Base-by-base conservation (phyloP, 805 yeast genomes). In the Nakazawaea pomicola region DNA sequence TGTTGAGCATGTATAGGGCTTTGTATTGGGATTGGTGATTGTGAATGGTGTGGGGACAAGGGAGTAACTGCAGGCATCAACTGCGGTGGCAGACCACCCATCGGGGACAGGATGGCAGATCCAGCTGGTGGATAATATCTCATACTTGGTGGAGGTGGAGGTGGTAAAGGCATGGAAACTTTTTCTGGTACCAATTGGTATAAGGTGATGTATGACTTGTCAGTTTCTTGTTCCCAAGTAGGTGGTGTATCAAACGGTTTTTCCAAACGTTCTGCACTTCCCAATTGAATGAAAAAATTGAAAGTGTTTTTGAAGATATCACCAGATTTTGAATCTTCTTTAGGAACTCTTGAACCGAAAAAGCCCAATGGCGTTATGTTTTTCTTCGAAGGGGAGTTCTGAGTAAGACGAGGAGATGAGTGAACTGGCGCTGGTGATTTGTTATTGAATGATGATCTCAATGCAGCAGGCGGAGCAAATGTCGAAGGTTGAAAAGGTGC, bases 221-320 rank as follows among this genome's bases (percentile, higher is more conserved):
- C 83, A 18, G 72, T 59, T 2, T 79, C 76, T 36, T 72, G 62
- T 17, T 70, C 67, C 95, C 95, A 85, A 0, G 90, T 81, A 38
- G 95, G 95, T 8, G 86, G 80, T 0, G 91, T 81, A 30, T 69
- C 68, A 57, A 74, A 86, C 6, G 93, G 79, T 50, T 68, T 76
- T 49, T 80, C 89, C 46, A 80, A 65, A 16, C 45, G 44, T 35
- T 53, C 61, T 30, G 60, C 63, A 18, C 51, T 49, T 58, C 69
- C 69, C 4, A 76, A 67, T 20, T 72, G 68, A 14, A 67, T 48
- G 46, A 82, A 74, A 48, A 80, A 61, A 54, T 72, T 78, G 60
- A 81, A 81, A 33, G 68, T 58, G 20, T 51, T 51, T 34, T 56
- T 60, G 41, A 79, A 69, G 10, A 57, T 60, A 33, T 62, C 61